These are phyloP conservation scores for Maudiozyma barnettii DNA, from an alignment of 805 yeast species.

Conservation along the genomic window DNA sequence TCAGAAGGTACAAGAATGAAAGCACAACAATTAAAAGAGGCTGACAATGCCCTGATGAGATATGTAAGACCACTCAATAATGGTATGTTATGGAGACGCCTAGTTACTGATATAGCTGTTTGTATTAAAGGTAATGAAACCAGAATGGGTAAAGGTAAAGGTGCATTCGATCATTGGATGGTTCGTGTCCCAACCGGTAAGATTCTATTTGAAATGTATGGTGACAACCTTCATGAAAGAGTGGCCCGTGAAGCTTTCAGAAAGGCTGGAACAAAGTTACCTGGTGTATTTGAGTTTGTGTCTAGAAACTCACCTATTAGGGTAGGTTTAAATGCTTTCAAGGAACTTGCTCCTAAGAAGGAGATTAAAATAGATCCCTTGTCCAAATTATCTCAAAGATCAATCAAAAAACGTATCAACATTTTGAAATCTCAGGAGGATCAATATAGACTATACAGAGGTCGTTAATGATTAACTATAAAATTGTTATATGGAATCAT, in stretches of 20 bases:
- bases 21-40: constrained; percentile 84
- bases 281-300: constrained; percentile 85
- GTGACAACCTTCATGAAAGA: constrained; percentile 70
- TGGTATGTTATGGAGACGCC: constrained; percentile 69
- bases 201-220: constrained; percentile 73
- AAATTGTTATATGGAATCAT: not conserved
- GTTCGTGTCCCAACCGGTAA: constrained; percentile 94
- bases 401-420: constrained; percentile 57
- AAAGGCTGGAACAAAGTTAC: constrained; percentile 84
- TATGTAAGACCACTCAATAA: constrained; percentile 58
- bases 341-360: constrained; percentile 26
- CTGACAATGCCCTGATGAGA: constrained; percentile 78
- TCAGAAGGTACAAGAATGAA: constrained; percentile 80
- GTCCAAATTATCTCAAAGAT: constrained; percentile 45
- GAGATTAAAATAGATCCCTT: constrained; percentile 37
- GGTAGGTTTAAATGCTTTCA: constrained; percentile 55
- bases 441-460: constrained; percentile 51
- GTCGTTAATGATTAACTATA: constrained; percentile 35
- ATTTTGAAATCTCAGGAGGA: constrained; percentile 40
- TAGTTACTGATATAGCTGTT: constrained; percentile 78
- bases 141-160: constrained; percentile 99
- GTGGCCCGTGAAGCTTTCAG: constrained; percentile 85
- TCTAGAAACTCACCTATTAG: constrained; percentile 55
- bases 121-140: constrained; percentile 96
- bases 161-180: constrained; percentile 96